Base-by-base conservation (phyloP, 805 yeast species). In the Metschnikowia picachoensis region DNA sequence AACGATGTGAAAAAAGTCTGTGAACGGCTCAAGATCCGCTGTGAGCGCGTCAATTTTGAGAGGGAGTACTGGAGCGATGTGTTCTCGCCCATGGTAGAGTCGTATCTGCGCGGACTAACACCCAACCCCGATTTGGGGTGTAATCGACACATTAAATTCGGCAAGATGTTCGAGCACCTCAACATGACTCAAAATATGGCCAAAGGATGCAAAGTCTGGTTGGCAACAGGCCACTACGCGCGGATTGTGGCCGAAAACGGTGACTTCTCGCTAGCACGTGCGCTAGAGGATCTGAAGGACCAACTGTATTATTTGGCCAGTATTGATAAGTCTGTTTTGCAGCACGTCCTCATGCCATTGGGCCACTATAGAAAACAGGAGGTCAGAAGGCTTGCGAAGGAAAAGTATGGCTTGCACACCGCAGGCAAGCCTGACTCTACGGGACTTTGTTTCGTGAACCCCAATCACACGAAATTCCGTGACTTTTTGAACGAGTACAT, bases 91-190 rank as follows among this genome's bases (percentile, higher is more conserved):
- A 92, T 94, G 97, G 65, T 94, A 17, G 78, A 78, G 3, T 74
- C 72, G 58, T 94, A 91, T 61, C 67, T 73, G 31, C 58, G 51
- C 9, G 99, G 99, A 0, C 57, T 74, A 35, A 94, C 99, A 1
- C 99, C 99, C 0, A 94, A 94, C 57, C 98, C 99, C 0, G 99
- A 94, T 61, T 83, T 91, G 16, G 80, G 83, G 15, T 94, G 99
- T 62, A 94, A 94, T 64, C 75, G 77, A 48, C 78, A 79, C 60
- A 85, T 94, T 54, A 94, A 94, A 62, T 94, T 94, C 68, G 98
- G 99, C 2, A 76, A 73, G 44, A 72, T 94, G 66, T 64, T 82
- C 5, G 77, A 82, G 14, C 76, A 80, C 58, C 62, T 89, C 32
- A 60, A 72, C 31, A 15, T 11, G 10, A 42, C 42, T 28, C 37